phyloP scores from a whole-genome alignment of 2,329 filamentous ascomycete species.

The Xylariomycetidae sp. region DNA sequence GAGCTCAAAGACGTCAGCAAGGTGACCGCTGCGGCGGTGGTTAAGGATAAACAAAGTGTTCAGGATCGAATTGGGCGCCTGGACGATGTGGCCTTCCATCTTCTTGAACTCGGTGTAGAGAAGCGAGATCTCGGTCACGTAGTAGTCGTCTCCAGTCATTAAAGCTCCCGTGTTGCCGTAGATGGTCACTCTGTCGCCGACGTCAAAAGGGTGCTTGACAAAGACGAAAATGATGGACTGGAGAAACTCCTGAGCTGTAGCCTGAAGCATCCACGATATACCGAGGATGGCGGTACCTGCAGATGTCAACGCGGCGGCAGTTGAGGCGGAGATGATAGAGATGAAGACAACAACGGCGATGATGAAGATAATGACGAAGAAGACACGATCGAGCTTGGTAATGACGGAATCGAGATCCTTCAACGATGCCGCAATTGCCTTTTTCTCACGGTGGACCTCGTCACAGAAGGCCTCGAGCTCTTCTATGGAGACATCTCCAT shows the following conservation, averaged over 20 bases:
- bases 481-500: conserved; percentile 93
- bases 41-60: conserved; percentile 95
- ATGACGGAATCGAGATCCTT: conserved; percentile 96
- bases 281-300: conserved; percentile 84
- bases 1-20: conserved; percentile 81
- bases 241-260: conserved; percentile 89
- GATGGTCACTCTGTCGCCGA: conserved; percentile 86
- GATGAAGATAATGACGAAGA: conserved; percentile 79
- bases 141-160: conserved; percentile 85
- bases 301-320: conserved; percentile 86
- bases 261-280: conserved; percentile 86
- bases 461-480: conserved; percentile 91
- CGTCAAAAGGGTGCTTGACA: conserved; percentile 95
- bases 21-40: conserved; percentile 80
- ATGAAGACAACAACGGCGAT: conserved; percentile 83
- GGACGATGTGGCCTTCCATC: conserved; percentile 94
- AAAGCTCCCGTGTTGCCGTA: conserved; percentile 84
- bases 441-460: conserved; percentile 90
- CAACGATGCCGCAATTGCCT: conserved; percentile 88
- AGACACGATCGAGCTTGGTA: conserved; percentile 80
- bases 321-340: conserved; percentile 82
- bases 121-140: conserved; percentile 88
- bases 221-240: conserved; percentile 95
- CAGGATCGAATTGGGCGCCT: conserved; percentile 89
- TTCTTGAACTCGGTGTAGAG: conserved; percentile 98